These are phyloP conservation scores for Clonostachys rosea DNA, from an alignment of 2,329 filamentous ascomycete genomes.

Conservation along the genomic window DNA sequence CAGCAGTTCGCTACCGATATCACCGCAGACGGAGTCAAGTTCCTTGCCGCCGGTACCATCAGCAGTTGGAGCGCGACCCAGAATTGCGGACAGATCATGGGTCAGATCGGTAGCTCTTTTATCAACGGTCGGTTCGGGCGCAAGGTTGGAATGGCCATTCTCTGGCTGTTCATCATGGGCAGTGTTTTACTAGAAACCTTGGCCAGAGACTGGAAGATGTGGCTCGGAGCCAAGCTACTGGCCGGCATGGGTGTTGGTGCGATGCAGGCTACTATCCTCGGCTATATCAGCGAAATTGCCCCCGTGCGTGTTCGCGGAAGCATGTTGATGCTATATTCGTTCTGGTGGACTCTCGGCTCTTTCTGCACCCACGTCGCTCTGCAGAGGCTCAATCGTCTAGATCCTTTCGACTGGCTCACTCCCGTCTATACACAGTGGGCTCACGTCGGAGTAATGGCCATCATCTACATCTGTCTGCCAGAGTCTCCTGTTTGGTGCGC, in stretches of 20 bases:
- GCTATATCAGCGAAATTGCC: conserved; percentile 33
- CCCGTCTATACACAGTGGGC: conserved; percentile 39
- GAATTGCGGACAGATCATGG: conserved; percentile 30
- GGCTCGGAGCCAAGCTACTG: conserved; percentile 27
- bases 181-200: conserved; percentile 31
- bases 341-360: conserved; percentile 38
- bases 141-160: conserved; percentile 21
- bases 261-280: conserved; percentile 31
- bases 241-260: conserved; percentile 33
- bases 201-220: conserved; percentile 28
- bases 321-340: conserved; percentile 30
- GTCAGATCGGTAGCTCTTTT: conserved; percentile 20
- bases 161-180: conserved; percentile 20
- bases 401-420: conserved; percentile 25
- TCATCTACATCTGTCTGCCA: conserved; percentile 30
- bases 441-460: conserved; percentile 30
- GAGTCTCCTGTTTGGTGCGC: conserved; percentile 30
- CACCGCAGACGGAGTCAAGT: conserved; percentile 13
- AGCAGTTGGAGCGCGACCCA: conserved; percentile 31
- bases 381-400: conserved; percentile 19
- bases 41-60: conserved; percentile 25
- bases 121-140: conserved; percentile 18
- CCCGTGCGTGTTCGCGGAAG: conserved; percentile 32
- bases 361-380: conserved; percentile 35
- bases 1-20: conserved; percentile 20